Conservation (phyloP, 371 early-diverging fungal species). For the Apophysomyces sp. region DNA sequence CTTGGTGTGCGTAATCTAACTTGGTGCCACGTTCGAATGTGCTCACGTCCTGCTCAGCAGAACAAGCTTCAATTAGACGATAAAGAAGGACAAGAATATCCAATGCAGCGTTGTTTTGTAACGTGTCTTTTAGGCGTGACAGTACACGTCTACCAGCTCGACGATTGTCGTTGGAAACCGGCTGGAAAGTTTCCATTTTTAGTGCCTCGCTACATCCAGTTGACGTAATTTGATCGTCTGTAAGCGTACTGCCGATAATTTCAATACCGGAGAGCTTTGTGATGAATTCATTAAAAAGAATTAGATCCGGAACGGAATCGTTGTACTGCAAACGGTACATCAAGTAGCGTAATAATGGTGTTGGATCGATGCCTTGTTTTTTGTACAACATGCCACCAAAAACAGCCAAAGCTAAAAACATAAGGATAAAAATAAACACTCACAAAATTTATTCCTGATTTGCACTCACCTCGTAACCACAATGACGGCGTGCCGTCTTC, state of each 20-base stretch:
- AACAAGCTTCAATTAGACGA: constrained; percentile 32
- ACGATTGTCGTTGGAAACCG: constrained; percentile 44
- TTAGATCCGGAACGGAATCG: constrained; percentile 50
- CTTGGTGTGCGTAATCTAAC: constrained; percentile 49
- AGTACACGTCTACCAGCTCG: constrained; percentile 58
- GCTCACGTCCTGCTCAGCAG: constrained; percentile 56
- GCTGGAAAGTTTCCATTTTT: constrained; percentile 50
- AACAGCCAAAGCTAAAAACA: constrained; percentile 54
- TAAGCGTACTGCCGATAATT: constrained; percentile 48
- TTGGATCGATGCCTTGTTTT: constrained; percentile 69
- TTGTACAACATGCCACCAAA: constrained; percentile 75
- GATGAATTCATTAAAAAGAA: constrained; percentile 74
- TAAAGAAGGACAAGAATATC: constrained; percentile 61
- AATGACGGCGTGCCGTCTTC: constrained; percentile 53
- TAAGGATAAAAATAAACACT: not conserved
- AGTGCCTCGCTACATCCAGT: constrained; percentile 72
- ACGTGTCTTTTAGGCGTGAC: constrained; percentile 56
- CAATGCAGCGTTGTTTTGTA: constrained; percentile 57
- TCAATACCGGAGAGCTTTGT: constrained; percentile 76
- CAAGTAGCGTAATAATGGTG: constrained; percentile 66
- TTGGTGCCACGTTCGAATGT: constrained; percentile 49
- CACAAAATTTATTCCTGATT: not conserved
- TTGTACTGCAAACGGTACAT: constrained; percentile 57
- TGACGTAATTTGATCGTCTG: constrained; percentile 61
- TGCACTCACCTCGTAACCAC: constrained; percentile 49